A percentile compares a stretch with the other conserved stretches of the same genome.
Conservation (phyloP, 306 rosid species). For the Malus sieversii region DNA sequence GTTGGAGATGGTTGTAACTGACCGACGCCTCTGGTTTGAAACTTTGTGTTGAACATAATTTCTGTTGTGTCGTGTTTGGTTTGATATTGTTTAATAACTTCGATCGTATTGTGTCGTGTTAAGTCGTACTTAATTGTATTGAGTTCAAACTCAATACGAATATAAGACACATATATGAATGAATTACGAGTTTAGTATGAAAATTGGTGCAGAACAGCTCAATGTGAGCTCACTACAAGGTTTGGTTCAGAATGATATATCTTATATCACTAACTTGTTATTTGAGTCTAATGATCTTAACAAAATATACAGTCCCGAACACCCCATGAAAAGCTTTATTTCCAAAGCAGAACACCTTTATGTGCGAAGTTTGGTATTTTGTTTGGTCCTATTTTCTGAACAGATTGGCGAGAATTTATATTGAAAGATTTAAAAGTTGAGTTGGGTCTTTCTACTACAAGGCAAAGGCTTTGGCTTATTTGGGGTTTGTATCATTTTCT, state of each 20-base stretch:
- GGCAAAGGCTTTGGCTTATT: neutral
- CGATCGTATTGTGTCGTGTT: too few relatives aligned
- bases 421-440: neutral
- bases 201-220: too few relatives aligned
- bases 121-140: too few relatives aligned
- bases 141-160: neutral
- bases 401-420: too few relatives aligned
- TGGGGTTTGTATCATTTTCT: neutral
- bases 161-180: too few relatives aligned
- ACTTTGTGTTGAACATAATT: neutral
- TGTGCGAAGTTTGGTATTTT: neutral
- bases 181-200: too few relatives aligned
- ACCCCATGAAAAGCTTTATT: neutral
- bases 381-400: too few relatives aligned
- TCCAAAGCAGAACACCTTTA: too few relatives aligned
- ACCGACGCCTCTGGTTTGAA: neutral
- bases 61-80: neutral
- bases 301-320: neutral
- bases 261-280: too few relatives aligned
- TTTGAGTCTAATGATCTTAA: too few relatives aligned
- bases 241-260: too few relatives aligned
- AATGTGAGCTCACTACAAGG: too few relatives aligned
- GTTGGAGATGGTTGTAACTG: neutral
- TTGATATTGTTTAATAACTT: neutral
- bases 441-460: neutral